Conservation (phyloP, 352 stramenopile genomes). For the Achlya hypogyna region DNA sequence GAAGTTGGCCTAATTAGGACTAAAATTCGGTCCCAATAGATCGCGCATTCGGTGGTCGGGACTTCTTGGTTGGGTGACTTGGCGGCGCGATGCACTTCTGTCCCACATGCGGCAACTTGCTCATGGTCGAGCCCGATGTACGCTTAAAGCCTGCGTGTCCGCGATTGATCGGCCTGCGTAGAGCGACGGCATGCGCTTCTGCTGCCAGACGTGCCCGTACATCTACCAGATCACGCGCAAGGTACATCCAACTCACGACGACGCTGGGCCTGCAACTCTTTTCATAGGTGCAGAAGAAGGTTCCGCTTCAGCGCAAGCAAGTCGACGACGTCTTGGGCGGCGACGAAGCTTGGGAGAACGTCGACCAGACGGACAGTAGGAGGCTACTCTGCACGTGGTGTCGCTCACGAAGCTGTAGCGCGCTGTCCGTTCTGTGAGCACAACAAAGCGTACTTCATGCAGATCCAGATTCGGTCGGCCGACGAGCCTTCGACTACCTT, state of each 20-base stretch:
- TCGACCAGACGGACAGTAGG: constrained; percentile 93
- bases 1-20: constrained; percentile 1
- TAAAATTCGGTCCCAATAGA: background rate
- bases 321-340: constrained; percentile 98
- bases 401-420: constrained; percentile 27
- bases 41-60: background rate
- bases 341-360: constrained; percentile 96
- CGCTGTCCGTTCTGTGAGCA: constrained; percentile 93
- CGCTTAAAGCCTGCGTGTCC: constrained; percentile 11
- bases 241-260: constrained; percentile 12
- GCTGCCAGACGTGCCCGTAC: constrained; percentile 85
- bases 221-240: constrained; percentile 83
- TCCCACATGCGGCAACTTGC: constrained; percentile 82
- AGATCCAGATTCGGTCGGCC: constrained; percentile 99
- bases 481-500: constrained; percentile 99
- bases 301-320: constrained; percentile 91
- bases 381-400: constrained; percentile 13
- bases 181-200: constrained; percentile 85
- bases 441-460: constrained; percentile 99
- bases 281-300: constrained; percentile 65
- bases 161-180: constrained; percentile 23
- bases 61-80: constrained; percentile 11
- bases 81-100: constrained; percentile 76
- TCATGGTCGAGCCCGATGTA: constrained; percentile 83
- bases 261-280: background rate